Conservation (phyloP, 208 protist species). For the Leishmania martiniquensis region DNA sequence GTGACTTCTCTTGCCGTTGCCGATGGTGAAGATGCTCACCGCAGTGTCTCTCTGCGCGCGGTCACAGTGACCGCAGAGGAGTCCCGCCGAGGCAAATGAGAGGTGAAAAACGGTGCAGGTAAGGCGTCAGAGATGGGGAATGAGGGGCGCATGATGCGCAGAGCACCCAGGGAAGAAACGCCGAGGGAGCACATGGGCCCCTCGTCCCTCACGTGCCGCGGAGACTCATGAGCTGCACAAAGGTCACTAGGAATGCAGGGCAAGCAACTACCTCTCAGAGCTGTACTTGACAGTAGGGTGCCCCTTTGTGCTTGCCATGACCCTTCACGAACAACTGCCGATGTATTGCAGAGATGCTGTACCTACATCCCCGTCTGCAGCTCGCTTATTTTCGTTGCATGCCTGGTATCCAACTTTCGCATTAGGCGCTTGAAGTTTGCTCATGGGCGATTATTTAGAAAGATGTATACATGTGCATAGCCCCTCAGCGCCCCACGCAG, state of each 20-base stretch:
- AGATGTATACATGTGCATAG: too few species aligned
- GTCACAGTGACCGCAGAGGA: not conserved
- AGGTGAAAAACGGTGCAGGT: not conserved
- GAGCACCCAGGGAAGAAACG: not conserved
- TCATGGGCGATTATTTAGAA: too few species aligned
- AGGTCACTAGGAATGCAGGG: not conserved
- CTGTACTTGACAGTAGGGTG: not conserved
- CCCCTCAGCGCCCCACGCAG: too few species aligned
- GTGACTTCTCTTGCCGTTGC: not conserved
- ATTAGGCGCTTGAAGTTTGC: too few species aligned
- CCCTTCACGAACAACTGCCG: not conserved
- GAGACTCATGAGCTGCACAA: not conserved
- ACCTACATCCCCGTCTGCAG: not conserved
- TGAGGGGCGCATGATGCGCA: not conserved
- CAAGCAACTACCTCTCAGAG: not conserved
- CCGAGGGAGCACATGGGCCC: not conserved
- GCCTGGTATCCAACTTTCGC: too few species aligned
- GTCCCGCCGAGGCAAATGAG: not conserved
- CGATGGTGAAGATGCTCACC: not conserved
- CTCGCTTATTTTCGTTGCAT: not conserved
- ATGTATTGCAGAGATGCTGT: not conserved
- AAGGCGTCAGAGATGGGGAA: not conserved
- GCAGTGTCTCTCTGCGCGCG: not conserved
- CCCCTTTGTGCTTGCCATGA: not conserved
- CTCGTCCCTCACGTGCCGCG: not conserved